phyloP scores from a whole-genome alignment of 257 asterid species.

The Leonotis leonurus region DNA sequence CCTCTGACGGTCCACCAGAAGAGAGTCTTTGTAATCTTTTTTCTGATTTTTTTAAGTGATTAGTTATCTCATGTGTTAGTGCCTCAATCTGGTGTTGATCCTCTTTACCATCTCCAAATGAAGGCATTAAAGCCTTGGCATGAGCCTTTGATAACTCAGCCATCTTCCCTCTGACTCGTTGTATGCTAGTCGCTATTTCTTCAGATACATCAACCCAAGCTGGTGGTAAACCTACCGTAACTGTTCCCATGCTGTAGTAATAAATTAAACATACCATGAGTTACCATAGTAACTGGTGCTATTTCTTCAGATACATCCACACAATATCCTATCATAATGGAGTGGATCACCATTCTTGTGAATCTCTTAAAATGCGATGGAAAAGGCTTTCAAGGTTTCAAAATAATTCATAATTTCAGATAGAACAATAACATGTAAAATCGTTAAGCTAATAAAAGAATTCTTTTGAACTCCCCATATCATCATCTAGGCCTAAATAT shows the following conservation, averaged over 20 bases:
- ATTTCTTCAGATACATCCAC: no score
- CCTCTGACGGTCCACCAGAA: constrained; percentile 85
- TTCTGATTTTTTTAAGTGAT: constrained; percentile 71
- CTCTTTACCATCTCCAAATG: constrained; percentile 98
- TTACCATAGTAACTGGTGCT: no score
- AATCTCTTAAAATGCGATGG: not conserved
- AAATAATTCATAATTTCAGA: not conserved
- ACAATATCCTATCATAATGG: no score
- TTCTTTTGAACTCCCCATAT: not conserved
- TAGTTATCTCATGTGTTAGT: constrained; percentile 90
- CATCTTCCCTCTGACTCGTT: constrained; percentile 69
- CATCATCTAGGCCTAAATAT: not conserved
- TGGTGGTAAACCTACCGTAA: constrained; percentile 91
- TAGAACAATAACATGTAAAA: not conserved
- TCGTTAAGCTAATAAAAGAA: not conserved
- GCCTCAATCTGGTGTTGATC: constrained; percentile 85
- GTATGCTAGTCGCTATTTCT: constrained; percentile 78
- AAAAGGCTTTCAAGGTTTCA: constrained; percentile 3
- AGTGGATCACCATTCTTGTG: not conserved
- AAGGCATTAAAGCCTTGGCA: constrained; percentile 98
- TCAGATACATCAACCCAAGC: constrained; percentile 98
- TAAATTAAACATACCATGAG: no score
- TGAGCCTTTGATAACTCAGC: constrained; percentile 89
- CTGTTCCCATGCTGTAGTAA: constrained; percentile 63
- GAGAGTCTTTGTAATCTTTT: constrained; percentile 71